Evolutionary conservation across 768 basidiomycete species (phyloP), one percentile per base, ranked within the genome.

Genomic region (Leucosporidium yakuticum): DNA sequence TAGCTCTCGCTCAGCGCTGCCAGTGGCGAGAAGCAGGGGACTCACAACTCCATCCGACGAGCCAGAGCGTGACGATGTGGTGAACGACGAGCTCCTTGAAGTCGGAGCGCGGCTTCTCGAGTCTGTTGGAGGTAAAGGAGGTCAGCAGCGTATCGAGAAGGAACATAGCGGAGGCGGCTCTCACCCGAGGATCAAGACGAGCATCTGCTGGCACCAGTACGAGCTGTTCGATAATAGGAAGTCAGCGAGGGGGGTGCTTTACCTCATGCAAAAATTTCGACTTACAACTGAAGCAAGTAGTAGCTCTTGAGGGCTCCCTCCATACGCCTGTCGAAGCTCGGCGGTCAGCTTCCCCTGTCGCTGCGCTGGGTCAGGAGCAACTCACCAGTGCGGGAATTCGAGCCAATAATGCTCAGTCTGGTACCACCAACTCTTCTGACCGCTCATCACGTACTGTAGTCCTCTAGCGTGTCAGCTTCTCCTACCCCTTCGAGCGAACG

Each of bases 101-200:
- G 77, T 99, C 96, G 77, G 89, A 91, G 60, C 96, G 85, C 0
- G 96, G 95, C 77, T 96, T 97, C 80, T 99, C 96, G 20, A 99
- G 83, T 0, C 71, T 72, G 62, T 9, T 23, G 19, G 6, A 2
- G 12, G 11, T 8, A 15, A 9, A 1, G 2, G 20, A 25, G 49
- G 31, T 23, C 20, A 31, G 47, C 29, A 25, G 17, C 2, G 59
- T 6, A 12, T 2, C 15, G n/a, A 2, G 29, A 11, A 8, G 39
- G 8, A 7, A 4, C 8, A 23, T 11, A 14, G 6, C 11, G 31
- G 44, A 15, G 17, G 14, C 23, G 20, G 12, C 15, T 15, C 68
- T 31, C 48, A 69, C 56, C 86, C 81, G 19, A 94, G 83, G 4
- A 88, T 80, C 12, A 97, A 83, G 23, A 99, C 87, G 25, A 98